Conservation (phyloP, 805 yeast genomes). For the Komagataella mondaviorum region DNA sequence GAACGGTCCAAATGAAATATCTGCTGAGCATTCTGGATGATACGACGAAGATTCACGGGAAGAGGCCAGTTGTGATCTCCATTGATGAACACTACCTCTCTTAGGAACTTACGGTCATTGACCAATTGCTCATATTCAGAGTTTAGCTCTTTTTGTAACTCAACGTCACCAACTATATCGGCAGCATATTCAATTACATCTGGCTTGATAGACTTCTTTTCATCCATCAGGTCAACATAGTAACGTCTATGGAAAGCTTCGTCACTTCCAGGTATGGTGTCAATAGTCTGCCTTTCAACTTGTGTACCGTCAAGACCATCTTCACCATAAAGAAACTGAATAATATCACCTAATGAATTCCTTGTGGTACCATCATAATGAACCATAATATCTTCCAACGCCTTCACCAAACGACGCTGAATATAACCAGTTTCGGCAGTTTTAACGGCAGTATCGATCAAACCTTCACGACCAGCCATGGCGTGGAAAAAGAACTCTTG, state of each 20-base stretch:
- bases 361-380: slow-evolving; percentile 98
- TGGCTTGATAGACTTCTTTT: slow-evolving; percentile 51
- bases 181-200: slow-evolving; percentile 77
- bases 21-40: slow-evolving; percentile 93
- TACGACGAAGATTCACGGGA: slow-evolving; percentile 94
- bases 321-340: slow-evolving; percentile 96
- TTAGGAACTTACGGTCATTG: slow-evolving; percentile 65
- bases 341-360: slow-evolving; percentile 91
- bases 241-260: slow-evolving; percentile 71
- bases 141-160: slow-evolving; percentile 69
- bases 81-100: slow-evolving; percentile 71
- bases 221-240: slow-evolving; percentile 74
- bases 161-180: slow-evolving; percentile 82
- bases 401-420: slow-evolving; percentile 95
- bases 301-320: slow-evolving; percentile 98
- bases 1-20: slow-evolving; percentile 88
- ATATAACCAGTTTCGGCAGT: slow-evolving; percentile 98
- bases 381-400: slow-evolving; percentile 93
- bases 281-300: slow-evolving; percentile 92
- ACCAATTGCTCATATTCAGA: slow-evolving; percentile 70
- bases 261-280: slow-evolving; percentile 90
- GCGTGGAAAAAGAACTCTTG: slow-evolving; percentile 99
- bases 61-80: slow-evolving; percentile 97
- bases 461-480: slow-evolving; percentile 99
- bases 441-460: slow-evolving; percentile 98